Percentiles rank a stretch among this genome's conserved stretches.
These are phyloP conservation scores for Globisporangium alternatum DNA, from an alignment of 352 stramenopile genomes.

Conservation along the genomic window DNA sequence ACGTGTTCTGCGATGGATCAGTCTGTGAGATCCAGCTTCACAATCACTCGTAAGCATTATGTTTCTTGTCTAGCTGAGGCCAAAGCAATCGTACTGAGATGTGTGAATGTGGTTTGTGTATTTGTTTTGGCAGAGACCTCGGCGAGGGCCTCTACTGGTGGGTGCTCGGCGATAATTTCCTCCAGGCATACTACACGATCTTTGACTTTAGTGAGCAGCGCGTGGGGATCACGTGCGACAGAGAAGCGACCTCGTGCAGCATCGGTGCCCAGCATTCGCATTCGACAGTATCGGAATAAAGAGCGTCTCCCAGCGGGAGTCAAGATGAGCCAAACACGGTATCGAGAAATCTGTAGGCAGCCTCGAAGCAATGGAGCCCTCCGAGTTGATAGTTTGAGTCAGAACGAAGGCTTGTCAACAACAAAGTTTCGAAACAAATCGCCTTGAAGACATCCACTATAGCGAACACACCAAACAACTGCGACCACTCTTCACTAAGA, in stretches of 20 bases:
- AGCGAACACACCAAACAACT: no score
- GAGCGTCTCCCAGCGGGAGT: background rate
- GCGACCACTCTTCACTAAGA: no score
- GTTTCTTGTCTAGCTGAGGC: background rate
- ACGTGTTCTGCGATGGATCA: conserved; percentile 32
- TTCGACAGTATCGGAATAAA: background rate
- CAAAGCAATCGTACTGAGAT: background rate
- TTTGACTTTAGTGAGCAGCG: conserved; percentile 46
- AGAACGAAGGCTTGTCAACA: background rate
- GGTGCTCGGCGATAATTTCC: conserved; percentile 60
- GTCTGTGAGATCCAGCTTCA: conserved; percentile 44
- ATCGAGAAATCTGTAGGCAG: background rate
- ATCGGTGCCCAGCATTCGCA: background rate
- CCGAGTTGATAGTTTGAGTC: no score
- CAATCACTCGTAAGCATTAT: conserved; percentile 31
- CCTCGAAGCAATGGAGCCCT: background rate
- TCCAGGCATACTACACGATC: conserved; percentile 60
- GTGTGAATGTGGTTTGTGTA: background rate
- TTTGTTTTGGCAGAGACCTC: conserved; percentile 22
- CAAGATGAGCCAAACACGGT: background rate
- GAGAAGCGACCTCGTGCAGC: conserved; percentile 17
- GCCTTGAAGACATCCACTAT: no score
- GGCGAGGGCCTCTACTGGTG: conserved; percentile 49
- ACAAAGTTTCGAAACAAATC: background rate
- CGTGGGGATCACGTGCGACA: conserved; percentile 48